Percentiles rank a stretch among this genome's conserved stretches.
phyloP scores from a whole-genome alignment of 1,284 basidiomycete species.

The Psilocybe mexicana region DNA sequence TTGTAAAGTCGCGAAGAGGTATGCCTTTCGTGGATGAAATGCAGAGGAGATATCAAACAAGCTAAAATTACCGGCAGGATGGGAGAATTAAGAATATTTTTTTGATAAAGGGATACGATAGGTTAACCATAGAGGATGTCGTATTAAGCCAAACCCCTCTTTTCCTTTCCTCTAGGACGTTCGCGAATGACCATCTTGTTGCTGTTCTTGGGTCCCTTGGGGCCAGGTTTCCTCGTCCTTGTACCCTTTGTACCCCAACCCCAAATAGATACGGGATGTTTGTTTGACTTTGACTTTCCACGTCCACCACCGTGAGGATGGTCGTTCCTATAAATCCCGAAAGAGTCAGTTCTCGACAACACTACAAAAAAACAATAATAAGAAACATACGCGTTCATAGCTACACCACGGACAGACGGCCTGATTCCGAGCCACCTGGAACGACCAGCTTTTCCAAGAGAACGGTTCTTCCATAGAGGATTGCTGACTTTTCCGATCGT shows the following conservation, averaged over 20 bases:
- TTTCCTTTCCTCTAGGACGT: constrained; percentile 84
- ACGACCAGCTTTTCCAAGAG: constrained; percentile 91
- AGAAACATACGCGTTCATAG: constrained; percentile 89
- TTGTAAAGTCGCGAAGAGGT: background rate
- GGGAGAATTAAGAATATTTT: constrained; percentile 7
- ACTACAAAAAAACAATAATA: no score
- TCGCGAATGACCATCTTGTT: constrained; percentile 95
- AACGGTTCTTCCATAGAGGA: constrained; percentile 83
- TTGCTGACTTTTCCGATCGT: constrained; percentile 95
- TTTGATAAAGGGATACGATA: background rate
- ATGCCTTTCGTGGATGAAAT: background rate
- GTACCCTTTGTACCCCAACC: constrained; percentile 93
- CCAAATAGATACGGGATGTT: constrained; percentile 88
- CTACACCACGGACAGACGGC: constrained; percentile 93
- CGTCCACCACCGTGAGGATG: constrained; percentile 98
- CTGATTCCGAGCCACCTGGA: constrained; percentile 86
- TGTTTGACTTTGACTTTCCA: constrained; percentile 97
- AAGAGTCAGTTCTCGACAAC: constrained; percentile 9
- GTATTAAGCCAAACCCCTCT: constrained; percentile 38
- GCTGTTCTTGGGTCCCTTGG: constrained; percentile 83
- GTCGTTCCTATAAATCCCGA: constrained; percentile 58
- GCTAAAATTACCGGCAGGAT: background rate
- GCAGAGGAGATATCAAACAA: background rate
- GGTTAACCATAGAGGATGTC: constrained; percentile 1
- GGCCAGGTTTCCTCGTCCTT: constrained; percentile 88